These are phyloP conservation scores for Rhodotorula kratochvilovae DNA, from an alignment of 768 basidiomycete genomes.

Conservation along the genomic window DNA sequence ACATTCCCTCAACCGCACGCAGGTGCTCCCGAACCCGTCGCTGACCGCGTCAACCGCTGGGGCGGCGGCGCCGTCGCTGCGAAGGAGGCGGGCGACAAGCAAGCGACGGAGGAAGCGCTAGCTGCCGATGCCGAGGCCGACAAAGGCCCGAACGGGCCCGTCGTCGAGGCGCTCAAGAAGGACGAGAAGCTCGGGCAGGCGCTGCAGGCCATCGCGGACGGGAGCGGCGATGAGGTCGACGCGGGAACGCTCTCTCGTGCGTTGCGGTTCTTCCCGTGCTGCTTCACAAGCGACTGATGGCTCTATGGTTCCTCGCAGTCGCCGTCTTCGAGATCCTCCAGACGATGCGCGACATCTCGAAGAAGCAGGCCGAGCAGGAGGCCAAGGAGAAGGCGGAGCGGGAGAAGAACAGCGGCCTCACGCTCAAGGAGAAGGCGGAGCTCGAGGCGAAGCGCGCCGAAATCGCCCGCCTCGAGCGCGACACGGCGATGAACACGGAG, in stretches of 20 bases:
- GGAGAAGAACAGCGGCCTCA: neutral
- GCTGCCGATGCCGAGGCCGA: neutral
- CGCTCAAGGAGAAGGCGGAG: slow-evolving; percentile 16
- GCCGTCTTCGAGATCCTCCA: slow-evolving; percentile 31
- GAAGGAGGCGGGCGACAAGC: neutral
- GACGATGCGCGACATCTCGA: slow-evolving; percentile 10
- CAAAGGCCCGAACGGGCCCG: neutral
- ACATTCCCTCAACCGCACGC: neutral
- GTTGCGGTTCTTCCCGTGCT: neutral
- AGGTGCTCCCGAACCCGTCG: slow-evolving; percentile 23
- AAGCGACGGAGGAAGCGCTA: neutral
- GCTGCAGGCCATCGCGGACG: slow-evolving; percentile 6
- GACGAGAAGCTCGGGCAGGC: slow-evolving; percentile 5
- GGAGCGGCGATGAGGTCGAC: neutral
- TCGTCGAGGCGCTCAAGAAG: slow-evolving; percentile 4
- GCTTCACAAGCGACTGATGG: accelerated
- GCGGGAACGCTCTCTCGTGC: slow-evolving; percentile 1
- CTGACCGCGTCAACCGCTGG: slow-evolving; percentile 7
- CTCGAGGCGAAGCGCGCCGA: slow-evolving; percentile 26
- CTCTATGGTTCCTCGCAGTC: neutral
- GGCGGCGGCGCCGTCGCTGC: neutral
- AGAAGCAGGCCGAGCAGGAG: slow-evolving; percentile 18
- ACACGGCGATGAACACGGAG: neutral
- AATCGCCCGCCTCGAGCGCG: slow-evolving; percentile 17
- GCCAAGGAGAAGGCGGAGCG: neutral